phyloP scores from a whole-genome alignment of 352 stramenopile species.

The Phytophthora constricta region DNA sequence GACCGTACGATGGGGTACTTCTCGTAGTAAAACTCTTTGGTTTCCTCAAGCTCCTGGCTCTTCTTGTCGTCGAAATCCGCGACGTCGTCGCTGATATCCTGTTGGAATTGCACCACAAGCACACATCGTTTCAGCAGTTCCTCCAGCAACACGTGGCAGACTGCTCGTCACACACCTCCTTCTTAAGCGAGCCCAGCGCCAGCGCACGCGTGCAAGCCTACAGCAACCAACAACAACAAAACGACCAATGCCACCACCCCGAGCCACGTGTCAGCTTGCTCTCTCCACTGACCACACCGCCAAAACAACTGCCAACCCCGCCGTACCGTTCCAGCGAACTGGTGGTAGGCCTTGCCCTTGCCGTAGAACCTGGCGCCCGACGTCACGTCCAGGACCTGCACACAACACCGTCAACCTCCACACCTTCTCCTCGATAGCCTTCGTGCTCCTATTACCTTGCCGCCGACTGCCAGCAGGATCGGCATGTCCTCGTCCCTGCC shows the following conservation, averaged over 20 bases:
- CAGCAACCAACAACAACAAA: slow-evolving; percentile 5
- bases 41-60: slow-evolving; percentile 65
- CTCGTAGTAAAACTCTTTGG: slow-evolving; percentile 80
- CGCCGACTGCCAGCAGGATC: slow-evolving; percentile 73
- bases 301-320: background rate
- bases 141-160: background rate
- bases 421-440: background rate
- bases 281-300: background rate
- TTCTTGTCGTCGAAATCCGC: slow-evolving; percentile 75
- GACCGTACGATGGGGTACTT: slow-evolving; percentile 86
- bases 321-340: slow-evolving; percentile 74
- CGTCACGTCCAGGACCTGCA: slow-evolving; percentile 75
- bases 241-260: background rate
- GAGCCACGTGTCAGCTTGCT: slow-evolving; percentile 12
- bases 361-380: slow-evolving; percentile 78
- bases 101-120: background rate
- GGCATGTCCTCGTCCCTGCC: slow-evolving; percentile 66
- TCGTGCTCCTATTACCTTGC: slow-evolving; percentile 50
- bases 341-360: slow-evolving; percentile 72
- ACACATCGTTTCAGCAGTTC: background rate
- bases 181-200: slow-evolving; percentile 71
- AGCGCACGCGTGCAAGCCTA: slow-evolving; percentile 81
- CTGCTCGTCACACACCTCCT: slow-evolving; percentile 47
- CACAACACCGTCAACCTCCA: slow-evolving; percentile 7
- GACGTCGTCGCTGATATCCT: slow-evolving; percentile 80